Evolutionary conservation across 2,329 filamentous ascomycete genomes (phyloP).

Genomic region (Penicillium italicum): DNA sequence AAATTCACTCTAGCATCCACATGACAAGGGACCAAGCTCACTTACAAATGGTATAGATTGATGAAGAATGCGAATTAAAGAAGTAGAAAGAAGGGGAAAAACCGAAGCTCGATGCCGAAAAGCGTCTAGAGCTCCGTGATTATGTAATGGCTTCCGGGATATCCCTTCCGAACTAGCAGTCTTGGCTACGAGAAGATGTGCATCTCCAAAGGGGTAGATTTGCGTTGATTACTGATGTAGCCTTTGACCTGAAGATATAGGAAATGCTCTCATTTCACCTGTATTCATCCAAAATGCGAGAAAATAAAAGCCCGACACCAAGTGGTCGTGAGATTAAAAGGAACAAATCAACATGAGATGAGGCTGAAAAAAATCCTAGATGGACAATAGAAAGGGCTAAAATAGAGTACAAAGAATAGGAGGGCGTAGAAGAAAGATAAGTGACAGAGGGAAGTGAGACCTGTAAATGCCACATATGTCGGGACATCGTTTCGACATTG

Average conservation of each 20-base stretch:
- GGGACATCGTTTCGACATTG: conserved; percentile 27
- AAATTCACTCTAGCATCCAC: neutral
- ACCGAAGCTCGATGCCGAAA: conserved; percentile 21
- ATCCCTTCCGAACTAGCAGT: conserved; percentile 4
- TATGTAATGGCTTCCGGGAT: conserved; percentile 12
- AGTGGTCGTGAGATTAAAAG: neutral
- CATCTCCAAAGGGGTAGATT: neutral
- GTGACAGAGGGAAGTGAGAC: conserved; percentile 3
- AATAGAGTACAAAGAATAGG: conserved; percentile 7
- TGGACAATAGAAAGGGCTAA: conserved; percentile 1
- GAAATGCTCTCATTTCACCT: neutral
- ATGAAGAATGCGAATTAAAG: conserved; percentile 12
- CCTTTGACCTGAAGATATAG: neutral
- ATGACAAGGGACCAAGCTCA: neutral
- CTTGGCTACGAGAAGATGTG: neutral
- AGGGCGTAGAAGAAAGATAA: conserved; percentile 5
- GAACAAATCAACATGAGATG: neutral
- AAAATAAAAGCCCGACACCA: neutral
- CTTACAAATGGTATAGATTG: conserved; percentile 19
- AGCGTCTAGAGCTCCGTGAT: conserved; percentile 20
- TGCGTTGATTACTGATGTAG: neutral
- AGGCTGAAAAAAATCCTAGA: neutral
- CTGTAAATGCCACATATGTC: conserved; percentile 19
- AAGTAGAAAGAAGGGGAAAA: conserved; percentile 22
- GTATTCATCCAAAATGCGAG: neutral